Percentiles rank a stretch among this genome's conserved stretches.
These are phyloP conservation scores for Penicillium carneum DNA, from an alignment of 2,329 filamentous ascomycete genomes.

Conservation along the genomic window DNA sequence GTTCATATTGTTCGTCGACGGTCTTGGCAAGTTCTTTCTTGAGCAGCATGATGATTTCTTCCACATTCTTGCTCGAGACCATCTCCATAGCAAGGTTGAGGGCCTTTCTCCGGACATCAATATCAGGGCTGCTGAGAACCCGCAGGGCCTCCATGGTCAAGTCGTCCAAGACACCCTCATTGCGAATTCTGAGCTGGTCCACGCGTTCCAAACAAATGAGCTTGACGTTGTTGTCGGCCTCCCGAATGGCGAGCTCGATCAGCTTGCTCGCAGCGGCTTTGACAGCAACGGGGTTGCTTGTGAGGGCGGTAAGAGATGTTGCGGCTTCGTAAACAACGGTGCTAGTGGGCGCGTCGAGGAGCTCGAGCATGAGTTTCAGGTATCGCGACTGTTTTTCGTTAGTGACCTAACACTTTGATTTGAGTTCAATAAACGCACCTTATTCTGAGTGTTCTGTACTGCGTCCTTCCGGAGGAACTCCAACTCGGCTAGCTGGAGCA, in stretches of 20 bases:
- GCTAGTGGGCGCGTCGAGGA: constrained; percentile 88
- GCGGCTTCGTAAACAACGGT: constrained; percentile 98
- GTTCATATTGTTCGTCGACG: constrained; percentile 97
- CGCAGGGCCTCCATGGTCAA: constrained; percentile 96
- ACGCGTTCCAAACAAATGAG: constrained; percentile 96
- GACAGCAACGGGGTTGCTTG: constrained; percentile 94
- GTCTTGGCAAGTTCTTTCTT: constrained; percentile 99
- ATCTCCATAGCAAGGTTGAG: constrained; percentile 91
- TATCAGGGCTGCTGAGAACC: constrained; percentile 91
- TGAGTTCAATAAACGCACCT: constrained; percentile 61
- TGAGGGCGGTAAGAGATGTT: constrained; percentile 89
- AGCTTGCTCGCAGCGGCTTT: constrained; percentile 96
- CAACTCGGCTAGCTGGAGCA: constrained; percentile 89
- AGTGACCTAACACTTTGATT: constrained; percentile 30
- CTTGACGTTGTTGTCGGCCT: constrained; percentile 99
- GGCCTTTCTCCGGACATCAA: constrained; percentile 92
- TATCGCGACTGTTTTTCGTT: constrained; percentile 73
- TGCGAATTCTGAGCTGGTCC: constrained; percentile 82
- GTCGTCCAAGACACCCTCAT: constrained; percentile 90
- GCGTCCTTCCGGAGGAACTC: constrained; percentile 98
- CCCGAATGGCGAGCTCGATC: constrained; percentile 95
- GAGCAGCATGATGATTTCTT: constrained; percentile 91
- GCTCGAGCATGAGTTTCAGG: constrained; percentile 91
- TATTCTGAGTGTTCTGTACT: constrained; percentile 91
- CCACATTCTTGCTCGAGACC: constrained; percentile 98